Conservation (phyloP, 495 filamentous ascomycete species). For the Platismatia glauca region DNA sequence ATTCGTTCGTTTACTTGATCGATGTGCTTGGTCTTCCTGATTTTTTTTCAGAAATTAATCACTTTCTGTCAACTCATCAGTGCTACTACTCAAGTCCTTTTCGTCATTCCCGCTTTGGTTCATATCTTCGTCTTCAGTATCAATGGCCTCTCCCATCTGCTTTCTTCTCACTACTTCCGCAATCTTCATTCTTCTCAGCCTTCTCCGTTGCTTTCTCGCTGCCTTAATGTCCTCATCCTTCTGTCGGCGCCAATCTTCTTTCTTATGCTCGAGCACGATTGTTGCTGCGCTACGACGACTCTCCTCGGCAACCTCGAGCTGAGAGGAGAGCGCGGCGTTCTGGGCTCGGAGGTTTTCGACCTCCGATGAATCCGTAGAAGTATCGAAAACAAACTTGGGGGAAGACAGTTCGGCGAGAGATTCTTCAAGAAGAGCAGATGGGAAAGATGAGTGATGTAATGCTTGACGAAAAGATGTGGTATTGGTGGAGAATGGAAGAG, state of each 20-base stretch:
- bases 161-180: constrained; percentile 21
- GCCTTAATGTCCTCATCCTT: constrained; percentile 32
- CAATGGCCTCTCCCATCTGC: constrained; percentile 21
- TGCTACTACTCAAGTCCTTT: constrained; percentile 23
- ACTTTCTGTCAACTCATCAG: constrained; percentile 24
- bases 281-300: constrained; percentile 11
- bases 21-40: background rate
- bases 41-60: constrained; percentile 4
- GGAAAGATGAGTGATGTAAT: constrained; percentile 45
- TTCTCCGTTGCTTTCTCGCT: constrained; percentile 29
- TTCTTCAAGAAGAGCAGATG: constrained; percentile 44
- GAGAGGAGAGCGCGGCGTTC: constrained; percentile 15
- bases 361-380: constrained; percentile 11
- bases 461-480: constrained; percentile 39
- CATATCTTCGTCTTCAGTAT: constrained; percentile 15
- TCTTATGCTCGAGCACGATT: constrained; percentile 24
- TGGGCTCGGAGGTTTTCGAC: constrained; percentile 14
- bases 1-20: background rate
- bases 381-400: background rate
- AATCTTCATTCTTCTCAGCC: constrained; percentile 22
- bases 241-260: constrained; percentile 29
- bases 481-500: constrained; percentile 13
- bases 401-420: constrained; percentile 44
- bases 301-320: constrained; percentile 14
- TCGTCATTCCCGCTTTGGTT: constrained; percentile 19